These are phyloP conservation scores for Capronia coronata DNA, from an alignment of 2,329 filamentous ascomycete genomes.

Conservation along the genomic window DNA sequence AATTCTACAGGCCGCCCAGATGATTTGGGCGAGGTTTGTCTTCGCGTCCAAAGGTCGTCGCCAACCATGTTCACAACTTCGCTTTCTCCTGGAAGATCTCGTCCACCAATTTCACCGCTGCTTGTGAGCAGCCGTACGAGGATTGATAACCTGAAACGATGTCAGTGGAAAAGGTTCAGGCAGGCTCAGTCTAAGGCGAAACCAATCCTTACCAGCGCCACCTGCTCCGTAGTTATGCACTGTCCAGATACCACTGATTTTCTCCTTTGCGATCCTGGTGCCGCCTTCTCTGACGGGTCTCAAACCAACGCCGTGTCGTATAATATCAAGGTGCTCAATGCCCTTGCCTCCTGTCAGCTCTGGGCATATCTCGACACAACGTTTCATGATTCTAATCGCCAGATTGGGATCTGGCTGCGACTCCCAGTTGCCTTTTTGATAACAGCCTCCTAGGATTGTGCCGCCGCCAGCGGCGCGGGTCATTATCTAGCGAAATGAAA, in stretches of 20 bases:
- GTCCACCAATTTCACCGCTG: constrained; percentile 60
- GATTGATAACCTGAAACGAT: constrained; percentile 57
- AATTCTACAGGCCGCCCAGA: too few species aligned
- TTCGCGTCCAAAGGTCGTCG: background rate
- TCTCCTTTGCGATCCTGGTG: constrained; percentile 67
- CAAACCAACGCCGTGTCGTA: constrained; percentile 76
- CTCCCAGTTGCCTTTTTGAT: constrained; percentile 75
- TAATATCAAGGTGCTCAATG: constrained; percentile 64
- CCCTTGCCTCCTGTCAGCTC: constrained; percentile 59
- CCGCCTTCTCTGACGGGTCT: constrained; percentile 68
- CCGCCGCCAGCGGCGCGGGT: constrained; percentile 70
- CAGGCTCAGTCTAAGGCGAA: constrained; percentile 29
- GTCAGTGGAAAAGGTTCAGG: constrained; percentile 39
- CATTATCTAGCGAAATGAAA: constrained; percentile 51
- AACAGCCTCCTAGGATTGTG: constrained; percentile 78
- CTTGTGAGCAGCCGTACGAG: constrained; percentile 63
- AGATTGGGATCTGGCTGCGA: constrained; percentile 69
- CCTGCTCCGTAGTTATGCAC: constrained; percentile 56
- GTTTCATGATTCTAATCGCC: constrained; percentile 77
- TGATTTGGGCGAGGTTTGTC: too few species aligned
- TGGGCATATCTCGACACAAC: constrained; percentile 61
- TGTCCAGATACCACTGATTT: constrained; percentile 57
- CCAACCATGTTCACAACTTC: constrained; percentile 10
- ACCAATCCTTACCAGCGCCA: constrained; percentile 42
- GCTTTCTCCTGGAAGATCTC: constrained; percentile 37